Conservation (phyloP, 2,329 filamentous ascomycete species). For the Pyricularia grisea region DNA sequence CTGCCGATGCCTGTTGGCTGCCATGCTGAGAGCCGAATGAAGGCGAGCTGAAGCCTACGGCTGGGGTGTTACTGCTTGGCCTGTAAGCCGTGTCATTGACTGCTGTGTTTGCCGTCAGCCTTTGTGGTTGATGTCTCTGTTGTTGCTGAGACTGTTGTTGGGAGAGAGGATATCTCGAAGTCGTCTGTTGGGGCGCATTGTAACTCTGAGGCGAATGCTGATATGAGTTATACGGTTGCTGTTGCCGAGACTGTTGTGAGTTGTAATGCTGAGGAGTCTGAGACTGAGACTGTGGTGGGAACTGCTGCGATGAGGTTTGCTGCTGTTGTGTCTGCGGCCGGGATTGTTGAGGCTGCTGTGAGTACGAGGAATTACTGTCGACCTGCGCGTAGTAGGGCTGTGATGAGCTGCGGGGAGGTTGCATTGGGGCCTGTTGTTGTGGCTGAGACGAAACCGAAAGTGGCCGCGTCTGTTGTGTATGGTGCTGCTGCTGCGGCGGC, state of each 20-base stretch:
- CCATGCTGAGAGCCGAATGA: slow-evolving; percentile 9
- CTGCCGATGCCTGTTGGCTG: slow-evolving; percentile 6
- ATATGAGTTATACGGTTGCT: slow-evolving; percentile 8
- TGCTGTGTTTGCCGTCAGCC: slow-evolving; percentile 1
- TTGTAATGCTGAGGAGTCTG: neutral
- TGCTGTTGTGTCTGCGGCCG: slow-evolving; percentile 1
- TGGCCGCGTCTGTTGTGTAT: slow-evolving; percentile 1
- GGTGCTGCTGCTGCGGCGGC: slow-evolving; percentile 5
- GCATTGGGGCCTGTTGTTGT: slow-evolving; percentile 4
- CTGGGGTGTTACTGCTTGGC: neutral
- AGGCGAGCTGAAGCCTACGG: slow-evolving; percentile 9
- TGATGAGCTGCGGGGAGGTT: neutral
- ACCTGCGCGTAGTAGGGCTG: slow-evolving; percentile 4
- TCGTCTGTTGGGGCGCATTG: slow-evolving; percentile 9
- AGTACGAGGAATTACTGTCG: neutral
- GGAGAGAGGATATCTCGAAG: neutral
- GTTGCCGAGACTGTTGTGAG: slow-evolving; percentile 10
- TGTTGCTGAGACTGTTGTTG: slow-evolving; percentile 13
- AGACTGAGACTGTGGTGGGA: slow-evolving; percentile 10
- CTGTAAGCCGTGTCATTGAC: slow-evolving; percentile 1
- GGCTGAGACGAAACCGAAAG: slow-evolving; percentile 1
- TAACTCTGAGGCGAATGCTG: slow-evolving; percentile 4
- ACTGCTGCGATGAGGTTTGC: neutral
- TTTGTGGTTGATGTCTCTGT: slow-evolving; percentile 11
- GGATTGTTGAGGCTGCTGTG: neutral